Conservation (phyloP, 2,329 filamentous ascomycete species). For the Scleromitrula shiraiana region DNA sequence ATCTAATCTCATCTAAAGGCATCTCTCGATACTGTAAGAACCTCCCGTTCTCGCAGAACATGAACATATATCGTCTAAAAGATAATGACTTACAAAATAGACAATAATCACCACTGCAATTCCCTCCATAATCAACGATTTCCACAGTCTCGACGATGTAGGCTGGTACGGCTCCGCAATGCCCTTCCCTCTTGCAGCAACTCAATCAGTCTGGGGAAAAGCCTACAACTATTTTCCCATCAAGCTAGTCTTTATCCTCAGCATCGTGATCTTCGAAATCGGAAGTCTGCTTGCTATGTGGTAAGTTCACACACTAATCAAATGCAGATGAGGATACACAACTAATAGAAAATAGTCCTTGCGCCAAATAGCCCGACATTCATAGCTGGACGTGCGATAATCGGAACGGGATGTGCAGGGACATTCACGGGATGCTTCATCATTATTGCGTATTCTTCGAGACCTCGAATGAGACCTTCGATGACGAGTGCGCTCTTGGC, state of each 20-base stretch:
- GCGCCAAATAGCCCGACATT: conserved; percentile 31
- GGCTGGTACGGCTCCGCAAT: conserved; percentile 54
- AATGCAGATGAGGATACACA: background rate
- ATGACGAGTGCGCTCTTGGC: conserved; percentile 17
- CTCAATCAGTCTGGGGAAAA: conserved; percentile 27
- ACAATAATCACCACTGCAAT: conserved; percentile 40
- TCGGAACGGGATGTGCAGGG: conserved; percentile 35
- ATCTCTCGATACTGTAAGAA: background rate
- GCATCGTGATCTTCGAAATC: conserved; percentile 32
- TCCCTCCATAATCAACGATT: conserved; percentile 44
- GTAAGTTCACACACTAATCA: background rate
- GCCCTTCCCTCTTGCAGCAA: conserved; percentile 38
- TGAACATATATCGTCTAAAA: too few species aligned
- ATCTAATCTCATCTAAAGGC: background rate
- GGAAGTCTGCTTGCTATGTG: conserved; percentile 20
- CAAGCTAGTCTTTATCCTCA: conserved; percentile 27
- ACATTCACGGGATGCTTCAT: conserved; percentile 32
- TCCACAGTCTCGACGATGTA: conserved; percentile 41
- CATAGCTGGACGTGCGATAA: conserved; percentile 37
- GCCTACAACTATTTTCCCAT: conserved; percentile 29
- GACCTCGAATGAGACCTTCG: background rate
- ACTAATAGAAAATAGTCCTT: conserved; percentile 1
- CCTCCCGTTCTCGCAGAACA: background rate
- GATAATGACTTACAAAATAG: background rate
- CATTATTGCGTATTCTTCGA: background rate